Evolutionary conservation across 2,329 filamentous ascomycete species (phyloP), one percentile per base, ranked within the genome.

Genomic region (Fusarium begoniae): DNA sequence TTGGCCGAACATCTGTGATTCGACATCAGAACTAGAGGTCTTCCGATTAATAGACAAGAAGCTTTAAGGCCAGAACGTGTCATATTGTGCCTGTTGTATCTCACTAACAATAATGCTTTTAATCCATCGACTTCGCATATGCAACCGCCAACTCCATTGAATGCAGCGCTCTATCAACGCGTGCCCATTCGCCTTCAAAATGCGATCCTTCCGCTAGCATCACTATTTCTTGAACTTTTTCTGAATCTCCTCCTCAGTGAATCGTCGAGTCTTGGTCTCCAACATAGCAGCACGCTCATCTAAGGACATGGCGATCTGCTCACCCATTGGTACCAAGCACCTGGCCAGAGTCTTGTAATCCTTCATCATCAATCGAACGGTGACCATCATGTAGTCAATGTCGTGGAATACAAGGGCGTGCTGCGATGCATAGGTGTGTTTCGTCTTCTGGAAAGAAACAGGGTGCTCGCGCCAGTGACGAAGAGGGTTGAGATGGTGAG

Each of bases 381-480:
- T 94, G 69, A 95, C 89, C 86, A 94, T 92, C 58, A 95, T 83
- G 79, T 94, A 96, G 81, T 95, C 93, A 76, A 96, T 94, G 77
- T 95, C 91, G 81, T 92, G 91, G 79, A 96, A 95, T 11, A 95
- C 91, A 12, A 96, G 86, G 0, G 93, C 93, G 26, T 90, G 84
- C 78, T 94, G 90, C 13, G 85, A 82, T 0, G 89, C 86, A 77
- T 95, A 96, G 6, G 86, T 87, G 30, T 88, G 83, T 81, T 94
- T 94, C 51, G 90, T 88, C 75, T 90, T 87, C 5, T 95, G 84
- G 81, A 96, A 94, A 12, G 92, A 89, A 18, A 90, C 85, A 0
- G 93, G 93, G 76, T 95, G 93, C 26, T 95, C 92, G 65, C 93
- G 90, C 93, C 93, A 96, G 83, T 95, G 94, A 4, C 93, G 90